These are phyloP conservation scores for Pichia exigua DNA, from an alignment of 805 yeast species.

Conservation along the genomic window DNA sequence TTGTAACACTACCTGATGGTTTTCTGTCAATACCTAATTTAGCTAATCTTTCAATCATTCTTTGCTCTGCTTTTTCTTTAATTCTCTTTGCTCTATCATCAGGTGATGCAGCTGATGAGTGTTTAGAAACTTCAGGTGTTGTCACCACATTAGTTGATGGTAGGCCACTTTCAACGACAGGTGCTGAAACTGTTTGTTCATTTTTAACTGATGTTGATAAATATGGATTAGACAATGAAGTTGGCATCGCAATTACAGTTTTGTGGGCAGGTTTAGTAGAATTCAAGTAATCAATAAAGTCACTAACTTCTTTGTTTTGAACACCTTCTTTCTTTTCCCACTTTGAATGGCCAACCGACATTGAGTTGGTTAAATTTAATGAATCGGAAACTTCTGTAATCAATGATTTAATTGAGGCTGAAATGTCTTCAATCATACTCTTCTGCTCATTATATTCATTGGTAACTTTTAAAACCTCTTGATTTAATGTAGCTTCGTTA, in stretches of 20 bases:
- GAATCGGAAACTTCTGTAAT: constrained; percentile 32
- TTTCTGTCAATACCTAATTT: constrained; percentile 52
- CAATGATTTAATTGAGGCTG: constrained; percentile 58
- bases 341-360: constrained; percentile 49
- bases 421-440: constrained; percentile 61
- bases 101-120: constrained; percentile 23
- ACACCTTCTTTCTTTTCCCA: constrained; percentile 84
- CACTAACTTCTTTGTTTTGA: constrained; percentile 50
- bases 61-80: constrained; percentile 71
- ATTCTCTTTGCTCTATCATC: constrained; percentile 73
- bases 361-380: constrained; percentile 22
- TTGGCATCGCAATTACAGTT: constrained; percentile 1
- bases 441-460: constrained; percentile 49
- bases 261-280: constrained; percentile 21
- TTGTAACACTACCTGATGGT: constrained; percentile 2
- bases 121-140: background rate
- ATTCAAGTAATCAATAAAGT: constrained; percentile 51
- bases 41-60: constrained; percentile 82
- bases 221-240: constrained; percentile 4
- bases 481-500: constrained; percentile 46
- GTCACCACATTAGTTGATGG: background rate
- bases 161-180: background rate
- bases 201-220: background rate
- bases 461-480: constrained; percentile 43
- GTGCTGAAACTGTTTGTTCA: background rate